Base-by-base conservation (phyloP, 331 rosid species). In the Cydonia oblonga region DNA sequence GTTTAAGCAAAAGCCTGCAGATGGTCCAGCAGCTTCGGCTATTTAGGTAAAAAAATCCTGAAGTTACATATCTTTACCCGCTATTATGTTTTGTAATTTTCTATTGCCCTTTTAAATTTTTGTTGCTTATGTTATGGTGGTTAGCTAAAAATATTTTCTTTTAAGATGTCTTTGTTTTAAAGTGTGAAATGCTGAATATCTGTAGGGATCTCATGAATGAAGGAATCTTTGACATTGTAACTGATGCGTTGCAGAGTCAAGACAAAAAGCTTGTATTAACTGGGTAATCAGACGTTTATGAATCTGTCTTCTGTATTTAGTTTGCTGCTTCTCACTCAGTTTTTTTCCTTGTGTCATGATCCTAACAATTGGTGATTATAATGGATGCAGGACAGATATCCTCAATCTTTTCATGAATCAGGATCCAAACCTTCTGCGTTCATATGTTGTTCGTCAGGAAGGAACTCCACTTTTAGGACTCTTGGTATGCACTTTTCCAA, bases 331-430 rank as follows among this genome's bases (percentile, higher is more conserved):
- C 58, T 26, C 70, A n/a, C 16, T 58, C 49, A 75, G 44, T 56
- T 62, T 40, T 59, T 33, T 32, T 64, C 11, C 23, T 24, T 51
- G 40, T 73, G 76, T 53, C 28, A 64, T 77, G 64, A 64, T 81
- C 69, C 92, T 83, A 64, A 88, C 73, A 72, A 64, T 38, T 80
- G 59, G 63, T 76, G 77, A 80, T 82, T 89, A 78, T 84, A 77
- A 85, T 86, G 89, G 88, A 82, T 93, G 96, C 98, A 93, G 98
- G 85, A 90, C 98, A 89, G 98, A 93, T 81, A 86, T 93, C 89
- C 96, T 93, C 72, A 87, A 86, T 85, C 97, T 93, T 84, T 93
- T 93, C 87, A 81, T 90, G 90, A 90, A 87, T 84, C 98, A 93
- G 81, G 98, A 93, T 86, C 98, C 98, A 71, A 87, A 81, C 81